Evolutionary conservation across 1,284 basidiomycete species (phyloP), one percentile per base, ranked within the genome.

Genomic region (Ganoderma lucidum): DNA sequence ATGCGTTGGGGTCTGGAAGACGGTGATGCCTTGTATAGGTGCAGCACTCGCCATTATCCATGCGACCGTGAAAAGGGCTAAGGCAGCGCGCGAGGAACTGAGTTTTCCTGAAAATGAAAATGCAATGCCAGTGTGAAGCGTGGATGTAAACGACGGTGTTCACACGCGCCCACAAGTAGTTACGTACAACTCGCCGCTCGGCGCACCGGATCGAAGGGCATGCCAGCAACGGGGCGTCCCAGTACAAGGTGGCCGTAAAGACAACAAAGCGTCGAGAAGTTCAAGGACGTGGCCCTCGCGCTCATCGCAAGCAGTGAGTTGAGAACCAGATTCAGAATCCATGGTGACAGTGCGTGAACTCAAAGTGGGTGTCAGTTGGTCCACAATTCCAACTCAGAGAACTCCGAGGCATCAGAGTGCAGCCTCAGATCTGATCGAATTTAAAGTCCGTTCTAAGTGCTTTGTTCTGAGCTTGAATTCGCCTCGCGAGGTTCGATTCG

Each of bases 91-190:
- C 45, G 45, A 19, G 41, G 12, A 6, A 41, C n/a, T 23, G 45
- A 23, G 19, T 23, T 48, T 48, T n/a, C 45, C n/a, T 15, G 19
- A 17, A 23, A 23, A 23, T 23, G 23, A 23, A 44, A 44, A 44
- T 44, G 44, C 4, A 19, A 44, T 44, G 15, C 44, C 14, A 23
- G 44, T 5, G 10, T 48, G n/a, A n/a, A n/a, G 41, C 41, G 5
- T 41, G 12, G 41, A 41, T 12, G 41, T 41, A n/a, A n/a, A 4
- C 44, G 9, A 8, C 19, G 45, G n/a, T n/a, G 45, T 48, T 48
- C 45, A 48, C 45, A 48, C 45, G 45, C 45, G n/a, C n/a, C 45
- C 45, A 48, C n/a, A 48, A n/a, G 44, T 44, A 48, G n/a, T 48
- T 48, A 48, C n/a, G 45, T 48, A 48, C 45, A 9, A 23, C 10